Evolutionary conservation across 768 basidiomycete genomes (phyloP).

Genomic region (Lactarius pseudohatsudake): DNA sequence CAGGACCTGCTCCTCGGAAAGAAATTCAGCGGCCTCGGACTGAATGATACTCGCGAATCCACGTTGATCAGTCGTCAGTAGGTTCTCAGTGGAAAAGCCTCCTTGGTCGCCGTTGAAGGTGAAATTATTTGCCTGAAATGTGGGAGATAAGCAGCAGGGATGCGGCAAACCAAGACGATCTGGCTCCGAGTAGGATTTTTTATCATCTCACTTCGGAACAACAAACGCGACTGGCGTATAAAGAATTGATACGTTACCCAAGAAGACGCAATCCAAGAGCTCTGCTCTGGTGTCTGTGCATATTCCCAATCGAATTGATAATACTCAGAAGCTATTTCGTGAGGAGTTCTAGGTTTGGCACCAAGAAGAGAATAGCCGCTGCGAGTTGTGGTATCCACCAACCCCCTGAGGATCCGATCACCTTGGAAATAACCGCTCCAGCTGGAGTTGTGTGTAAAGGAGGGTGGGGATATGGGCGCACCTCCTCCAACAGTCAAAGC

Average conservation of each 20-base stretch:
- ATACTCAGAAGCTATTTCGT: slow-evolving; percentile 57
- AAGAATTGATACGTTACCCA: slow-evolving; percentile 46
- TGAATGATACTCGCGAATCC: slow-evolving; percentile 60
- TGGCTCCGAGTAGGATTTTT: slow-evolving; percentile 39
- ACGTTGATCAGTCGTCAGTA: slow-evolving; percentile 57
- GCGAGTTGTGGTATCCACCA: slow-evolving; percentile 55
- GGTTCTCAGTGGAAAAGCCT: slow-evolving; percentile 57
- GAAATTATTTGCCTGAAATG: slow-evolving; percentile 58
- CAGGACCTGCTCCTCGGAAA: slow-evolving; percentile 47
- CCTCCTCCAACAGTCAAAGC: slow-evolving; percentile 48
- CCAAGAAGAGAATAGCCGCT: slow-evolving; percentile 56
- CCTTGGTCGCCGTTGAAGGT: slow-evolving; percentile 52
- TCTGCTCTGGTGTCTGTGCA: slow-evolving; percentile 60
- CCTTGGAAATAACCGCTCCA: slow-evolving; percentile 37
- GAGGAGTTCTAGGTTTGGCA: slow-evolving; percentile 44
- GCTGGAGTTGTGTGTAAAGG: neutral
- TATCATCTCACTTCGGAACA: slow-evolving; percentile 30
- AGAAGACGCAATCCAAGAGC: slow-evolving; percentile 61
- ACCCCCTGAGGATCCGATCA: slow-evolving; percentile 42
- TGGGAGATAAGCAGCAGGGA: slow-evolving; percentile 38
- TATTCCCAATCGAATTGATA: slow-evolving; percentile 49
- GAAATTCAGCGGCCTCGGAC: slow-evolving; percentile 55
- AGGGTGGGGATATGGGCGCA: slow-evolving; percentile 29
- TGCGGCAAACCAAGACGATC: slow-evolving; percentile 38
- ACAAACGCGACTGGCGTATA: slow-evolving; percentile 31